Evolutionary conservation across 2,329 filamentous ascomycete species (phyloP), one percentile per base, ranked within the genome.

Genomic region (Colletotrichum limetticola): DNA sequence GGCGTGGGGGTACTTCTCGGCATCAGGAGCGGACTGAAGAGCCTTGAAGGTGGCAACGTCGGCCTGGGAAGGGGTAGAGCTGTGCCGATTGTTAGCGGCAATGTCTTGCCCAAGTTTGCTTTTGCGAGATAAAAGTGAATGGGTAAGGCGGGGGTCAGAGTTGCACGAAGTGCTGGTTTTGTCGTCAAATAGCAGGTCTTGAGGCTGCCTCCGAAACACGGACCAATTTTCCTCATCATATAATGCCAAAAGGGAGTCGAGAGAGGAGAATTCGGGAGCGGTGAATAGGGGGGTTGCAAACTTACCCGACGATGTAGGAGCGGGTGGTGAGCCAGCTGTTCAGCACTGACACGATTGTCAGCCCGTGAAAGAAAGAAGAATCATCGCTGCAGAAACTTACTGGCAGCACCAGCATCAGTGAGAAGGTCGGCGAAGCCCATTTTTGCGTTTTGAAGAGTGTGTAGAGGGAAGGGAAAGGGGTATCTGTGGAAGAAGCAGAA

Each of bases 21-120:
- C 90, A 78, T 93, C 91, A 79, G 97, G 97, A 74, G 91, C 86
- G 79, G 89, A 86, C 82, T 89, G 92, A 84, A 98, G 85, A 81
- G 94, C 94, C 91, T 98, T 97, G 94, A 94, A 98, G 87, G 91
- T 91, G 85, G 93, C 94, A 81, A 97, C 96, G 89, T 99, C 97
- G 86, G 97, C 97, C 90, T 99, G 97, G 80, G 94, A 94, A 80
- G 95, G 93, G 77, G 86, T 85, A 82, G 86, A 84, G 76, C 86
- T 91, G 75, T n/a, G 46, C 57, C 52, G 37, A 14, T n/a, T 37
- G 74, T 75, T 56, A 74, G 67, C 71, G 35, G 26, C 42, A 2
- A 55, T 72, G 26, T 53, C 26, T 56, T 59, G 30, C 58, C 49
- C 52, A 30, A 63, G 12, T 12, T n/a, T 71, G 28, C 28, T 52